Percentiles rank a stretch among this genome's conserved stretches.
Conservation (phyloP, 257 asterid species). For the Scutellaria barbata region DNA sequence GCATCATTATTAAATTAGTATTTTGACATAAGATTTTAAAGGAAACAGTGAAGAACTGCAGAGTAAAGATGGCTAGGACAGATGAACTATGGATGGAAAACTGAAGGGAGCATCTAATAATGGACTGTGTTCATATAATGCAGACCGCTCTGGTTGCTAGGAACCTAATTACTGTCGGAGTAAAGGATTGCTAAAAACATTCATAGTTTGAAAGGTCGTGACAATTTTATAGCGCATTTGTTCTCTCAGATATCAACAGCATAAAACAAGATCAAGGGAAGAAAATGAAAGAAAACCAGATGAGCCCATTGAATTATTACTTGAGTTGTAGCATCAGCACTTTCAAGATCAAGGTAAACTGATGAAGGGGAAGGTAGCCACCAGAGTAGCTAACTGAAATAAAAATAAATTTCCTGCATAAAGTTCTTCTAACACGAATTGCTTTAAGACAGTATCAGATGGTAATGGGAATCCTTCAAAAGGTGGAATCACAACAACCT, state of each 20-base stretch:
- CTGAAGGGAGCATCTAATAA: neutral
- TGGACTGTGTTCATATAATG: neutral
- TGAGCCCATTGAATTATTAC: conserved; percentile 4
- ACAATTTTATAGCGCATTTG: neutral
- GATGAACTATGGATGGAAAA: neutral
- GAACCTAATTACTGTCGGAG: no score
- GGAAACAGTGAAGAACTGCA: conserved; percentile 22
- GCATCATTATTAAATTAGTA: neutral
- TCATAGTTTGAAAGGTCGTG: no score
- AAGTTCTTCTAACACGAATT: neutral
- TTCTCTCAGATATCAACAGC: neutral
- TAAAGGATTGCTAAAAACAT: no score
- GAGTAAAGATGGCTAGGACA: neutral
- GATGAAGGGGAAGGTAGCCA: conserved; percentile 14
- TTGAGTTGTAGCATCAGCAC: conserved; percentile 21
- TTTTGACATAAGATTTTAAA: neutral
- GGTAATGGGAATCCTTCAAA: conserved; percentile 6
- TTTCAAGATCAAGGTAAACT: conserved; percentile 23
- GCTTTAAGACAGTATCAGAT: conserved; percentile 1
- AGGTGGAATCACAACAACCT: conserved; percentile 18
- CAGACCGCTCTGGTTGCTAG: no score
- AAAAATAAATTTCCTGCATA: neutral
- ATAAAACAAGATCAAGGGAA: neutral
- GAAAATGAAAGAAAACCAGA: neutral
- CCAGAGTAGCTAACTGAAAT: conserved; percentile 18